phyloP scores from a whole-genome alignment of 1,139 yeast species.

The Blastobotrys persicus region DNA sequence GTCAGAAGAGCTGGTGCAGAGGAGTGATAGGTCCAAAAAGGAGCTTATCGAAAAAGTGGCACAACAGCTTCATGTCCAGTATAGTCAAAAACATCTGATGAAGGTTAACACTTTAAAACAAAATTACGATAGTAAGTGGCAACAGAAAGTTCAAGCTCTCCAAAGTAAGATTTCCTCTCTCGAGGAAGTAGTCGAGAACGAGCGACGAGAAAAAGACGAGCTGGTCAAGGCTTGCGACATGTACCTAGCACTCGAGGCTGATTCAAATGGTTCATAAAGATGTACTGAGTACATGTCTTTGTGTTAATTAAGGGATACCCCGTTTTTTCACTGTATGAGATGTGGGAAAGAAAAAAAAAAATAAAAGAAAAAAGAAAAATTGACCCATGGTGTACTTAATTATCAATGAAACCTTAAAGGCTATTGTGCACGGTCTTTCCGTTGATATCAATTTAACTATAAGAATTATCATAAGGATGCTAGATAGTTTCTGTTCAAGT shows the following conservation, averaged over 20 bases:
- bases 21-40: constrained; percentile 44
- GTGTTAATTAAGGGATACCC: neutral
- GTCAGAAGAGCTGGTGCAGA: constrained; percentile 33
- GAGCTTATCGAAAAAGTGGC: constrained; percentile 56
- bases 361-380: neutral
- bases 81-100: constrained; percentile 66
- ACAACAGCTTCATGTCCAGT: constrained; percentile 63
- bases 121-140: constrained; percentile 51
- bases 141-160: constrained; percentile 45
- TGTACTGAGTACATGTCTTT: constrained; percentile 1
- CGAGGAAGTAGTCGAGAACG: constrained; percentile 46
- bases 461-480: no score
- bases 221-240: constrained; percentile 53
- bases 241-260: constrained; percentile 29
- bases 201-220: constrained; percentile 54
- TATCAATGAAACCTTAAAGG: neutral
- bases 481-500: no score
- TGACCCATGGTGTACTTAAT: neutral
- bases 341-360: no score
- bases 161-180: constrained; percentile 46
- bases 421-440: neutral
- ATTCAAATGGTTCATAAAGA: neutral
- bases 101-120: constrained; percentile 56
- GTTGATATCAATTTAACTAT: neutral
- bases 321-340: no score